Percentiles rank a stretch among this genome's conserved stretches.
Evolutionary conservation across 768 basidiomycete species (phyloP).

Genomic region (Xerocomus brunneocitrinus): DNA sequence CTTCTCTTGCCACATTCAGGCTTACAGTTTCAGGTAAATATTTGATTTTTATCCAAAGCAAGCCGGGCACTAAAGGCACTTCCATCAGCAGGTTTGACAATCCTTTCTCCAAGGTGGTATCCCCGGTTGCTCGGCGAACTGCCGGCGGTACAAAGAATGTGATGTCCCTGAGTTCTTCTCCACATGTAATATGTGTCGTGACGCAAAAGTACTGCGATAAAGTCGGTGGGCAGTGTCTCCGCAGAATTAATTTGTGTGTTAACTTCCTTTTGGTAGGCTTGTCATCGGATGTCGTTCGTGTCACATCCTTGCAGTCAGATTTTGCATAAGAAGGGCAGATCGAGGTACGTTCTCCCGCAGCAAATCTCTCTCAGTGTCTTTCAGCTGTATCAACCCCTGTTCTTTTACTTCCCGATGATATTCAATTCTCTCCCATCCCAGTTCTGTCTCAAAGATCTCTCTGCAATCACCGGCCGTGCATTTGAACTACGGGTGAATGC

Average conservation of each 20-base stretch:
- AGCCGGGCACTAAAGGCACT: conserved; percentile 11
- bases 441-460: conserved; percentile 34
- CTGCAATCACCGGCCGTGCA: conserved; percentile 33
- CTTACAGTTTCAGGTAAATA: conserved; percentile 13
- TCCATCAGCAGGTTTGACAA: conserved; percentile 19
- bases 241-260: conserved; percentile 25
- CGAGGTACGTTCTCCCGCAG: conserved; percentile 3
- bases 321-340: conserved; percentile 30
- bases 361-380: conserved; percentile 21
- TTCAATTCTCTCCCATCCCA: conserved; percentile 32
- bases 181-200: conserved; percentile 31
- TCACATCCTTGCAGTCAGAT: conserved; percentile 10
- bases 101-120: conserved; percentile 11
- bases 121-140: conserved; percentile 13
- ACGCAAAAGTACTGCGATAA: conserved; percentile 27
- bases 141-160: conserved; percentile 20
- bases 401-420: conserved; percentile 25
- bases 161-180: conserved; percentile 29
- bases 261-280: conserved; percentile 18
- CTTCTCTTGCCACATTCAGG: conserved; percentile 7
- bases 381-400: conserved; percentile 22
- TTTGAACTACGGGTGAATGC: conserved; percentile 34
- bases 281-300: conserved; percentile 18
- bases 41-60: conserved; percentile 12
- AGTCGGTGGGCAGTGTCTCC: conserved; percentile 23